Conservation (phyloP, 176 grass and related monocot genomes). For the Phoenix dactylifera region DNA sequence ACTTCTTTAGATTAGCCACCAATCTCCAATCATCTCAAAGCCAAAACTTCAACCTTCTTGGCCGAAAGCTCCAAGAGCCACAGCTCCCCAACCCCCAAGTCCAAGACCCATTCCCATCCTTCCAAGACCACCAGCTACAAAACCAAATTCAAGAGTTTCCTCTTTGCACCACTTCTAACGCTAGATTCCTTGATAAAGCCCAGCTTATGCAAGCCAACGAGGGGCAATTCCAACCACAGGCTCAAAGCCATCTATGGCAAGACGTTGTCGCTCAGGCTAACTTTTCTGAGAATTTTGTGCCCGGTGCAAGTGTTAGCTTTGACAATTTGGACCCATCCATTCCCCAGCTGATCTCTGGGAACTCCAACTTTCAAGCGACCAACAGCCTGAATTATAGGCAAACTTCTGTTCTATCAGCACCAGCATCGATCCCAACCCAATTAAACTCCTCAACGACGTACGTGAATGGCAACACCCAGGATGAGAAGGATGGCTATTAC, state of each 20-base stretch:
- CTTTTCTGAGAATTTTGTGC: background rate
- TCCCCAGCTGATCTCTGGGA: slow-evolving; percentile 21
- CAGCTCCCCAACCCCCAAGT: slow-evolving; percentile 9
- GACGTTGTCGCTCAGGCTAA: slow-evolving; percentile 9
- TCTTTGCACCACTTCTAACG: background rate
- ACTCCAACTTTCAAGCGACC: slow-evolving; percentile 30
- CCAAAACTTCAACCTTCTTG: slow-evolving; percentile 4
- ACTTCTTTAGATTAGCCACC: slow-evolving; percentile 44
- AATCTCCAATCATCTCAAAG: slow-evolving; percentile 21
- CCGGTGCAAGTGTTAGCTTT: background rate
- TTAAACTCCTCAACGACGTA: slow-evolving; percentile 20
- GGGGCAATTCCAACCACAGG: slow-evolving; percentile 25
- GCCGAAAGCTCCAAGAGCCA: background rate
- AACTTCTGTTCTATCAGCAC: slow-evolving; percentile 39
- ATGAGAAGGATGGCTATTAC: slow-evolving; percentile 24
- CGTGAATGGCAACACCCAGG: background rate
- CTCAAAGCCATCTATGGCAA: slow-evolving; percentile 15
- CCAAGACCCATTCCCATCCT: background rate
- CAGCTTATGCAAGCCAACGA: slow-evolving; percentile 20
- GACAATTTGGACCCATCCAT: slow-evolving; percentile 16
- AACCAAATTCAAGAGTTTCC: background rate
- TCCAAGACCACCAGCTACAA: background rate
- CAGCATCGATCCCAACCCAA: slow-evolving; percentile 30
- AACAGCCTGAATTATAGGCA: slow-evolving; percentile 21
- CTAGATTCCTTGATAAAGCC: slow-evolving; percentile 8